Evolutionary conservation across 192 early-diverging fungal genomes (phyloP).

Genomic region (Coemansia sp.): DNA sequence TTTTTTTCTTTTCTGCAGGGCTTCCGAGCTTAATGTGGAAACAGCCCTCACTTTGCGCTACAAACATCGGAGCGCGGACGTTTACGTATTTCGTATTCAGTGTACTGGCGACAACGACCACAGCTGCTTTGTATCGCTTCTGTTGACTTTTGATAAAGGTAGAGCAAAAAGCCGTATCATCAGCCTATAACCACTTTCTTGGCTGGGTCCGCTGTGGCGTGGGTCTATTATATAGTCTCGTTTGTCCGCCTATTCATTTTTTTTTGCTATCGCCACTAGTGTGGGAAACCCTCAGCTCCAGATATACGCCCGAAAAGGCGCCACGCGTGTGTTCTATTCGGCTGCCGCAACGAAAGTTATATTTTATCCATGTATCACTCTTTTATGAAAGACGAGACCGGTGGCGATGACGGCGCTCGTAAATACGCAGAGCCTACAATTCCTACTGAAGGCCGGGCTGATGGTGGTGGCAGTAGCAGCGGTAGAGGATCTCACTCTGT

Average conservation of each 20-base stretch:
- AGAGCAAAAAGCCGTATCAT: not conserved
- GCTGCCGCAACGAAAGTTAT: not conserved
- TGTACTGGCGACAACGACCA: not conserved
- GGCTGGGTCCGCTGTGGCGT: not conserved
- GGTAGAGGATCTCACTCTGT: not conserved
- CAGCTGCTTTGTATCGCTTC: not conserved
- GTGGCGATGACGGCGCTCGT: not conserved
- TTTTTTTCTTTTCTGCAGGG: not conserved
- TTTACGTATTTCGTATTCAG: not conserved
- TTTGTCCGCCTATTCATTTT: not conserved
- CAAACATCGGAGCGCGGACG: not conserved
- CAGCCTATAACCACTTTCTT: not conserved
- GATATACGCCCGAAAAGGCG: not conserved
- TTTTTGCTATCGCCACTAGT: not conserved
- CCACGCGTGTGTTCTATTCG: not conserved
- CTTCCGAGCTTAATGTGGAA: not conserved
- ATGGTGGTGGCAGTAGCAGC: not conserved
- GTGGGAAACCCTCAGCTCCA: too few species aligned
- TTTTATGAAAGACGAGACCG: not conserved
- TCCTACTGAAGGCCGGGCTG: not conserved
- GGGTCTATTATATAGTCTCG: not conserved
- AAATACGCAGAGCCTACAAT: not conserved
- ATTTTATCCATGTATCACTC: not conserved
- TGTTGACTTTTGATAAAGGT: not conserved
- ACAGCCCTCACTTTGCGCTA: not conserved